phyloP scores from a whole-genome alignment of 2,329 filamentous ascomycete genomes.

The Taxawa tesnikishii region DNA sequence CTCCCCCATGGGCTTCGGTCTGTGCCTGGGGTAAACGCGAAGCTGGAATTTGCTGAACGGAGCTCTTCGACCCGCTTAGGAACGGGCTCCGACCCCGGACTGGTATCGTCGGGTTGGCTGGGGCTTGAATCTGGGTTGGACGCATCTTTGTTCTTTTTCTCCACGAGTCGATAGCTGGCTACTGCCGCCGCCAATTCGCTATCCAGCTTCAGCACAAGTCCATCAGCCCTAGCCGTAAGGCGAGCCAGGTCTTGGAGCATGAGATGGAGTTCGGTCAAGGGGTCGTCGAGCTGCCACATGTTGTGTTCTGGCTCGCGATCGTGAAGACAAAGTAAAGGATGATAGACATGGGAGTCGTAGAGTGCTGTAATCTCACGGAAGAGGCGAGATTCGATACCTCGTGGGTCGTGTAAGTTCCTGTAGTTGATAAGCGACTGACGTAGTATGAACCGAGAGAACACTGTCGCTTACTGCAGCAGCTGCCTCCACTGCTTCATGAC shows the following conservation, averaged over 20 bases:
- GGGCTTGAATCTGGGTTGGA: no score
- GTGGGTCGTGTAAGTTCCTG: constrained; percentile 5
- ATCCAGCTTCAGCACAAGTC: not conserved
- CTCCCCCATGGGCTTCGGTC: no score
- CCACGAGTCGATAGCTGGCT: no score
- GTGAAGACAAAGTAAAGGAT: constrained; percentile 5
- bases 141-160: no score
- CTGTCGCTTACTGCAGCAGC: constrained; percentile 2
- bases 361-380: constrained; percentile 5
- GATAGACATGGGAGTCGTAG: constrained; percentile 5
- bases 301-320: constrained; percentile 6
- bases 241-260: not conserved
- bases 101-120: no score
- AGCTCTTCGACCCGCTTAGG: not conserved
- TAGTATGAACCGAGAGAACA: no score
- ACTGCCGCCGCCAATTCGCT: not conserved
- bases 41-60: not conserved
- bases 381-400: constrained; percentile 1
- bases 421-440: no score
- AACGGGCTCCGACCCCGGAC: no score
- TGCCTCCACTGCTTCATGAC: constrained; percentile 1
- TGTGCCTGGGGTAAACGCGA: no score
- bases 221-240: not conserved
- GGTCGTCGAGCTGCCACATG: constrained; percentile 6
- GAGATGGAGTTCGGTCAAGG: constrained; percentile 2